Evolutionary conservation across 2,329 filamentous ascomycete genomes (phyloP), one percentile per base, ranked within the genome.

Genomic region (Ceratocystis smalleyi): DNA sequence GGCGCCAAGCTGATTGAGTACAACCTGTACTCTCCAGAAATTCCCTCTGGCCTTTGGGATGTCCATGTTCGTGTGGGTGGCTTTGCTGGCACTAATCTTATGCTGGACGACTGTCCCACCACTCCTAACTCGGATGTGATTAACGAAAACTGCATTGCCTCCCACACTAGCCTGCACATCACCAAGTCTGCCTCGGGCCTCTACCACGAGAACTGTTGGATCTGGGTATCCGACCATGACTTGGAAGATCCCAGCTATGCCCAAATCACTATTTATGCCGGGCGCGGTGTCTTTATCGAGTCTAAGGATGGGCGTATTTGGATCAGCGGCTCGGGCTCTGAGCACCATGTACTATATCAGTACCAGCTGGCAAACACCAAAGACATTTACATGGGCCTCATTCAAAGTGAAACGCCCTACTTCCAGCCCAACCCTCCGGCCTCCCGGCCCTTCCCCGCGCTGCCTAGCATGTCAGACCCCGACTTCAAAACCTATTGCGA

Each of bases 1-100:
- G 88, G 88, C 3, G 88, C 87, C 0, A 77, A 86, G 6, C 75
- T 91, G 5, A 82, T 91, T 65, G 79, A 91, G 71, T 91, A 85
- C 78, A 91, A 91, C 71, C 76, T 91, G 17, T 79, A 77, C 61
- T 77, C 77, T 17, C 69, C 73, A 3, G 70, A 70, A 4, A 51
- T 69, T 63, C 77, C 78, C 15, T 76, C 75, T 6, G 83, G 82
- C 4, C 78, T 87, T 73, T 92, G 88, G 88, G 88, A 91, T 71
- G 82, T 87, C 10, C 88, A 92, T 73, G 82, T 87, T 70, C 84
- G 88, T 68, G 80, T 91, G 61, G 88, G 87, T 68, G 88, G 88
- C 2, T 84, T 83, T 62, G 81, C 83, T 1, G 87, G 87, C 43
- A 88, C 87, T 17, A 76, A 84, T 49, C 79, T 89, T 6, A 83